Conservation (phyloP, 768 basidiomycete species). For the Serendipita sp. region DNA sequence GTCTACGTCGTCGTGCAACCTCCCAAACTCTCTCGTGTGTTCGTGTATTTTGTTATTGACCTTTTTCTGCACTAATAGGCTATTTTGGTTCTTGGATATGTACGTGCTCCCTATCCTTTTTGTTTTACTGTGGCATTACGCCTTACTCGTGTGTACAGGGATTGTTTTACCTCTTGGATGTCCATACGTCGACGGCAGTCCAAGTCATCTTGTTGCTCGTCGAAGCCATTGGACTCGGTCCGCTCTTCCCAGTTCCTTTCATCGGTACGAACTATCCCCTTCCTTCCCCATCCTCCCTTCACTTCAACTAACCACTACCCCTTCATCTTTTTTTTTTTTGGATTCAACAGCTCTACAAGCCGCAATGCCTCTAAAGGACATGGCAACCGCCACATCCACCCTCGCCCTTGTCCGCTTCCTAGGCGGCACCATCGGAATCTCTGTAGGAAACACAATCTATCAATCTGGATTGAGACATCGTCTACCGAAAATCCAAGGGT, state of each 20-base stretch:
- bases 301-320: no score
- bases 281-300: no score
- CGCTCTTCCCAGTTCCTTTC: constrained; percentile 30
- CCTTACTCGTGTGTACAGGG: constrained; percentile 1
- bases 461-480: constrained; percentile 19
- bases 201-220: constrained; percentile 51
- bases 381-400: constrained; percentile 64
- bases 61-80: no score
- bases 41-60: no score
- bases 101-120: no score
- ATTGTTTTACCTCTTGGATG: constrained; percentile 19
- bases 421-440: constrained; percentile 59
- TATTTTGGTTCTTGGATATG: no score
- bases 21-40: no score
- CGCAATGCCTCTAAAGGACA: constrained; percentile 74
- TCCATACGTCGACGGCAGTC: constrained; percentile 21
- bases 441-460: constrained; percentile 39
- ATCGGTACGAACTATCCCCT: not conserved
- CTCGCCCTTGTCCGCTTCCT: constrained; percentile 57
- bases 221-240: constrained; percentile 47
- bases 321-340: no score
- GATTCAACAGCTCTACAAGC: constrained; percentile 41
- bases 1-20: no score
- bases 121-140: no score
- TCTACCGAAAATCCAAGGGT: constrained; percentile 23